phyloP scores from a whole-genome alignment of 2,329 filamentous ascomycete genomes.

The Colletotrichum horii region DNA sequence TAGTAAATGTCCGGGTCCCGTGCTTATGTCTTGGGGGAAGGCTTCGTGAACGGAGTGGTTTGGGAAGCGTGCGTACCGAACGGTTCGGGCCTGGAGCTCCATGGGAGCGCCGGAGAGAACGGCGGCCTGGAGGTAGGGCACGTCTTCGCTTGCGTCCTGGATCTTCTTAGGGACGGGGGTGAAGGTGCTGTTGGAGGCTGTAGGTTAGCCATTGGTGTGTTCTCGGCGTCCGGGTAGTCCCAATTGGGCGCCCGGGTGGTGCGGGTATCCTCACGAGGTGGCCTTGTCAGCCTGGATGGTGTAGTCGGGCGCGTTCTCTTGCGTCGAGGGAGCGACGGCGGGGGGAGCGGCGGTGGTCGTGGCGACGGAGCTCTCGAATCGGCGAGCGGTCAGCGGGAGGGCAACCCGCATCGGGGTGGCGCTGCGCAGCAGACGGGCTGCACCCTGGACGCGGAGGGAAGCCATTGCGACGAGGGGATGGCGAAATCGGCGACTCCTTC shows the following conservation, averaged over 20 bases:
- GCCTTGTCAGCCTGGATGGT: constrained; percentile 82
- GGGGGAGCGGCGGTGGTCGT: constrained; percentile 34
- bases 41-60: neutral
- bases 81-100: constrained; percentile 91
- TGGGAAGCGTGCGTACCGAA: constrained; percentile 68
- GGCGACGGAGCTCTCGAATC: constrained; percentile 60
- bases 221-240: neutral
- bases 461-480: constrained; percentile 57
- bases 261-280: constrained; percentile 73
- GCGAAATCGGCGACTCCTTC: neutral
- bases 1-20: neutral
- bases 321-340: constrained; percentile 40
- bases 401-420: constrained; percentile 42
- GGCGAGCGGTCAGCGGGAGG: constrained; percentile 50
- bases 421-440: constrained; percentile 57
- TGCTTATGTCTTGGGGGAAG: neutral
- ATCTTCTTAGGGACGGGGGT: constrained; percentile 89
- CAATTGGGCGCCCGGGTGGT: neutral
- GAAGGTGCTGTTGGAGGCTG: constrained; percentile 68
- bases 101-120: constrained; percentile 90
- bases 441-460: constrained; percentile 64
- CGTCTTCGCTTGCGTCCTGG: constrained; percentile 88
- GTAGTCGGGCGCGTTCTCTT: constrained; percentile 80
- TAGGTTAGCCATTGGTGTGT: constrained; percentile 1
- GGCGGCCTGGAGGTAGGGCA: constrained; percentile 77